Evolutionary conservation across 306 rosid genomes (phyloP).

Genomic region (Bauhinia variegata): DNA sequence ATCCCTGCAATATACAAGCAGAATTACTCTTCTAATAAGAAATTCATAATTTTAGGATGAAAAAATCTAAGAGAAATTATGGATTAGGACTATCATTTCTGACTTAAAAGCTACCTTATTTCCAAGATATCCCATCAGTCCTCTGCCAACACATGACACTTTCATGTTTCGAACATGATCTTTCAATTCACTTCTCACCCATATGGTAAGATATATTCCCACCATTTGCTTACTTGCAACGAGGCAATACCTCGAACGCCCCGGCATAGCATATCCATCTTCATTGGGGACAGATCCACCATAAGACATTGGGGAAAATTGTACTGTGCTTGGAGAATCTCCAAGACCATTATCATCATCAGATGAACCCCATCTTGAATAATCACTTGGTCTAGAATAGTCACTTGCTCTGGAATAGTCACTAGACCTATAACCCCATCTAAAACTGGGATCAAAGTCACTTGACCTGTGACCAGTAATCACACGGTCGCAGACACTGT

Average conservation of each 20-base stretch:
- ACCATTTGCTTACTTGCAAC: constrained; percentile 99
- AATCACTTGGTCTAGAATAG: constrained; percentile 84
- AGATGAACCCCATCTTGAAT: constrained; percentile 94
- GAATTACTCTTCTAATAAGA: constrained; percentile 28
- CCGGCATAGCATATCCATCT: constrained; percentile 78
- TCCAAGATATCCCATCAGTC: constrained; percentile 99
- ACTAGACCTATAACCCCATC: constrained; percentile 89
- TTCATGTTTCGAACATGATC: constrained; percentile 93
- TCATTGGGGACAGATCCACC: constrained; percentile 73
- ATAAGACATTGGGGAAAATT: constrained; percentile 82
- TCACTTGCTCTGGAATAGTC: constrained; percentile 82
- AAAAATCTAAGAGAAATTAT: constrained; percentile 4
- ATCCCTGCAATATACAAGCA: constrained; percentile 73
- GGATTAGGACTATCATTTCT: constrained; percentile 4
- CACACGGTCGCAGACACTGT: constrained; percentile 93
- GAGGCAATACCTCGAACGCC: constrained; percentile 84
- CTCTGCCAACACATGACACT: constrained; percentile 95
- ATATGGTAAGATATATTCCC: constrained; percentile 91
- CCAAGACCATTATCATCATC: constrained; percentile 89
- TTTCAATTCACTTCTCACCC: constrained; percentile 92
- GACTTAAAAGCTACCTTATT: constrained; percentile 69
- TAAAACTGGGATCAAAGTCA: constrained; percentile 70
- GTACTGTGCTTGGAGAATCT: constrained; percentile 95
- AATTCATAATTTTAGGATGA: constrained; percentile 18
- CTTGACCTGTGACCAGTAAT: constrained; percentile 84